A percentile compares a stretch with the other conserved stretches of the same genome.
These are phyloP conservation scores for Cardiospermum halicacabum DNA, from an alignment of 345 rosid species.

Conservation along the genomic window DNA sequence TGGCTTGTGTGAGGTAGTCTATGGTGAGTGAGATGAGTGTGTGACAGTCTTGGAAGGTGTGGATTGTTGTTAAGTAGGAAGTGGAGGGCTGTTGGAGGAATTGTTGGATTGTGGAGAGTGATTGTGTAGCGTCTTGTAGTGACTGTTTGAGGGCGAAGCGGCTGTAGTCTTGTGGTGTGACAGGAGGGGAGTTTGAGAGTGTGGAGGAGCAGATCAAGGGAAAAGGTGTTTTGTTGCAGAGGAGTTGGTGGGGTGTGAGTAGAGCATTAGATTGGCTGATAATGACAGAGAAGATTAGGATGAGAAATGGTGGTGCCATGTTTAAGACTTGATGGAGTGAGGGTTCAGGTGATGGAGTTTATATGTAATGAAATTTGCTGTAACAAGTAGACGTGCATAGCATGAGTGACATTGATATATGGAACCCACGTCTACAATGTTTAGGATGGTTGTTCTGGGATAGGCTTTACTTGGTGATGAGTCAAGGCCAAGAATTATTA, in stretches of 20 bases:
- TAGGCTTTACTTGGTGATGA: too few species aligned
- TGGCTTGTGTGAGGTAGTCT: slow-evolving; percentile 23
- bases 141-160: slow-evolving; percentile 18
- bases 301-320: too few species aligned
- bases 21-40: slow-evolving; percentile 22
- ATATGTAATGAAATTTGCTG: too few species aligned
- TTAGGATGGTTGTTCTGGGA: too few species aligned
- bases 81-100: slow-evolving; percentile 16
- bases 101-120: slow-evolving; percentile 12
- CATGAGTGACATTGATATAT: too few species aligned
- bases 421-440: too few species aligned
- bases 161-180: slow-evolving; percentile 24
- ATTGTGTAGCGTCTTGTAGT: slow-evolving; percentile 10
- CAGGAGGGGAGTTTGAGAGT: slow-evolving; percentile 12
- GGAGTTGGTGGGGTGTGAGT: not conserved
- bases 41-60: slow-evolving; percentile 35
- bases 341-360: too few species aligned
- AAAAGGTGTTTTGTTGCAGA: slow-evolving; percentile 7
- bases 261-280: too few species aligned
- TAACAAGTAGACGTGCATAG: slow-evolving; percentile 10
- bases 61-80: slow-evolving; percentile 3
- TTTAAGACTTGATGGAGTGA: too few species aligned
- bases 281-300: not conserved
- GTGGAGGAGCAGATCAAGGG: slow-evolving; percentile 21
- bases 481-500: too few species aligned